Evolutionary conservation across 2,329 filamentous ascomycete genomes (phyloP).

Genomic region (Colletotrichum spinosum): DNA sequence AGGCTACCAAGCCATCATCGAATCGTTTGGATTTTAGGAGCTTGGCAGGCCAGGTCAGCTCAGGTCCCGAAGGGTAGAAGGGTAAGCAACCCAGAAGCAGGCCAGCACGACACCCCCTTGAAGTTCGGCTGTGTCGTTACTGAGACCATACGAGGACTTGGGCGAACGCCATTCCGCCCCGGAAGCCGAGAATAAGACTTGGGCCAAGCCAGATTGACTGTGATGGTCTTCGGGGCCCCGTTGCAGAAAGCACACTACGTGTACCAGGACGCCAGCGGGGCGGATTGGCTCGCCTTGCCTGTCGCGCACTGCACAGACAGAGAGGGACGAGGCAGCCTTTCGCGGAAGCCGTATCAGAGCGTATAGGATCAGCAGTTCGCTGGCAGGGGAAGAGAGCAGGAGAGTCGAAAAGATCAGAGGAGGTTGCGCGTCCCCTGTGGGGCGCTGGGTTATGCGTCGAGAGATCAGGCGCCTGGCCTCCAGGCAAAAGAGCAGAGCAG

Average conservation of each 20-base stretch:
- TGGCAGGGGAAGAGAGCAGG: constrained; percentile 26
- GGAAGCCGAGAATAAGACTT: constrained; percentile 16
- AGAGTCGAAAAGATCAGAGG: constrained; percentile 23
- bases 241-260: neutral
- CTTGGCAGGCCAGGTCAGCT: constrained; percentile 11
- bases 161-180: constrained; percentile 6
- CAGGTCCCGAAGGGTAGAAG: too few species aligned
- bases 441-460: constrained; percentile 33
- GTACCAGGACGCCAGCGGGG: constrained; percentile 18
- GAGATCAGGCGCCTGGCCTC: constrained; percentile 20
- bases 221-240: constrained; percentile 21
- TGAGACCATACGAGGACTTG: constrained; percentile 15
- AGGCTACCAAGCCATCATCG: constrained; percentile 31
- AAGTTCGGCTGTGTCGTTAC: constrained; percentile 3
- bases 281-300: neutral
- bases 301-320: constrained; percentile 21
- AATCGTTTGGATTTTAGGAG: constrained; percentile 33
- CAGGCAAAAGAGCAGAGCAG: too few species aligned
- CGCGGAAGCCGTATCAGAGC: constrained; percentile 35
- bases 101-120: neutral
- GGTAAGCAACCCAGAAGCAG: too few species aligned
- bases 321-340: constrained; percentile 25
- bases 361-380: constrained; percentile 29
- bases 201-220: neutral
- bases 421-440: constrained; percentile 38